phyloP scores from a whole-genome alignment of 73 alveolate species.

The Tetrahymena elliotti region DNA sequence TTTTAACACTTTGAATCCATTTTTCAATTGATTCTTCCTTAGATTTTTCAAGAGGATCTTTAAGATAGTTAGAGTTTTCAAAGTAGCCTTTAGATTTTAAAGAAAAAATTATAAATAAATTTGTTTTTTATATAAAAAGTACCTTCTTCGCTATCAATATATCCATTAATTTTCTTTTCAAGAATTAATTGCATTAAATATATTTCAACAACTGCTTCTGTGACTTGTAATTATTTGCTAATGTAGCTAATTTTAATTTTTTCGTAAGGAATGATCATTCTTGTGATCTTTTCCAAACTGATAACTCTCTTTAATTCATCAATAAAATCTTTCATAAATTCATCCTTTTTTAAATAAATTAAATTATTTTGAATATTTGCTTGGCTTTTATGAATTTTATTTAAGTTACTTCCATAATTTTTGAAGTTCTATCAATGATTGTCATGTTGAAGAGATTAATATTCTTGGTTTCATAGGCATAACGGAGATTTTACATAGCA shows the following conservation, averaged over 20 bases:
- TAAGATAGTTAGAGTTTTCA: neutral
- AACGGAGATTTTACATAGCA: slow-evolving; percentile 53
- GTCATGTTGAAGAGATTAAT: slow-evolving; percentile 40
- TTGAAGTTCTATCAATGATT: slow-evolving; percentile 13
- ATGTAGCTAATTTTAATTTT: slow-evolving; percentile 39
- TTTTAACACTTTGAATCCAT: neutral
- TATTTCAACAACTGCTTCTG: slow-evolving; percentile 44
- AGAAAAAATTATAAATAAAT: neutral
- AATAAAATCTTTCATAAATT: slow-evolving; percentile 39
- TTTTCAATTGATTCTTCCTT: neutral
- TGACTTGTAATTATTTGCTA: slow-evolving; percentile 36
- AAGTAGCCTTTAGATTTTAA: neutral
- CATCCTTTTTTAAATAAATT: slow-evolving; percentile 35
- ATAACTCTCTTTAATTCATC: slow-evolving; percentile 62
- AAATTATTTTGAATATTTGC: neutral
- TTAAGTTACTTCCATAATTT: neutral
- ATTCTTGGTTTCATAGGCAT: slow-evolving; percentile 63
- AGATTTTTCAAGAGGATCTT: neutral
- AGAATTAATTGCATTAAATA: slow-evolving; percentile 53
- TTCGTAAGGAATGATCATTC: slow-evolving; percentile 56
- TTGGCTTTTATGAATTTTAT: neutral
- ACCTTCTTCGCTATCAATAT: slow-evolving; percentile 51
- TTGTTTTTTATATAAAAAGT: neutral
- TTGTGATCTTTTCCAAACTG: slow-evolving; percentile 45
- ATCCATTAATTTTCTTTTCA: slow-evolving; percentile 60